Evolutionary conservation across 2,329 filamentous ascomycete species (phyloP).

Genomic region (Penicillium vulpinum): DNA sequence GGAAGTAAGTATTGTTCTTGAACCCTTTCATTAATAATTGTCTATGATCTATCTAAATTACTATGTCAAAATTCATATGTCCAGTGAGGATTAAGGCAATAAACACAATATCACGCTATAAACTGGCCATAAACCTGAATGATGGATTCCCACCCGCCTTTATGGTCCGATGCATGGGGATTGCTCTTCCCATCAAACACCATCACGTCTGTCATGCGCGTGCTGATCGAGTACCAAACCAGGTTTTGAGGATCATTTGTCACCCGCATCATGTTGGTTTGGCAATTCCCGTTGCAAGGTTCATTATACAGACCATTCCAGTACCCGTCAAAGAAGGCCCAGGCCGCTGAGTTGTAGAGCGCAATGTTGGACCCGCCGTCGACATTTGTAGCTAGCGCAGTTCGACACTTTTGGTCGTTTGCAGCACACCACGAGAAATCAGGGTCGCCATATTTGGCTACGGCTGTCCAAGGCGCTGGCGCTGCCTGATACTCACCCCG

Average conservation of each 20-base stretch:
- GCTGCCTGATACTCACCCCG: slow-evolving; percentile 27
- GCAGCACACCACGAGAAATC: slow-evolving; percentile 33
- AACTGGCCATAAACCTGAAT: slow-evolving; percentile 32
- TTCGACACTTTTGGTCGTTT: slow-evolving; percentile 32
- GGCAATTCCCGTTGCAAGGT: slow-evolving; percentile 31
- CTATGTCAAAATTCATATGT: slow-evolving; percentile 4
- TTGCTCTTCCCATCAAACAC: slow-evolving; percentile 31
- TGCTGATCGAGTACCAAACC: slow-evolving; percentile 36
- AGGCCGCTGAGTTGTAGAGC: slow-evolving; percentile 36
- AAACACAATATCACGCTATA: slow-evolving; percentile 8
- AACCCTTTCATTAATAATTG: background rate
- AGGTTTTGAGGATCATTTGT: slow-evolving; percentile 27
- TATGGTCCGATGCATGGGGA: slow-evolving; percentile 26
- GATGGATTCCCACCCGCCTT: slow-evolving; percentile 35
- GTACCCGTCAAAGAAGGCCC: slow-evolving; percentile 36
- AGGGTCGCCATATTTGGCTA: slow-evolving; percentile 29
- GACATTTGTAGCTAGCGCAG: slow-evolving; percentile 31
- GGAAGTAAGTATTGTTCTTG: background rate
- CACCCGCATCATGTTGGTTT: slow-evolving; percentile 37
- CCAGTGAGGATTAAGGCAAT: background rate
- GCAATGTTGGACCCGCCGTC: slow-evolving; percentile 33
- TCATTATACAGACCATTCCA: slow-evolving; percentile 33
- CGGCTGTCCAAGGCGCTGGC: slow-evolving; percentile 32
- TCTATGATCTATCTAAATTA: background rate
- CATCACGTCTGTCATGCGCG: slow-evolving; percentile 32